Evolutionary conservation across 176 grass and related monocot species (phyloP), one percentile per base, ranked within the genome.

Genomic region (bread wheat (Triticum aestivum)): DNA sequence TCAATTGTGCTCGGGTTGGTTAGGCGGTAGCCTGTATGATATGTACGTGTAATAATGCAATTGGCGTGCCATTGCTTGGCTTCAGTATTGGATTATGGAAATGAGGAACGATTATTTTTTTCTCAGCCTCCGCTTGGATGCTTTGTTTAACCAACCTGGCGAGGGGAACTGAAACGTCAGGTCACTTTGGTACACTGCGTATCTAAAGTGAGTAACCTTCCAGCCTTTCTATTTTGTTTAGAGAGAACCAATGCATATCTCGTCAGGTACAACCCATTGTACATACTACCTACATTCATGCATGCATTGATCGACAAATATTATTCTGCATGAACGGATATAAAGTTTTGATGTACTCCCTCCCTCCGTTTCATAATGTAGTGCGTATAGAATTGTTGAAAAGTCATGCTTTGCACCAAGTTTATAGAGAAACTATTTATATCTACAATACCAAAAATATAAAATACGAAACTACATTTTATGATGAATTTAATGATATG

Each of bases 1-100:
- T 32, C 9, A 51, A 77, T 77, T 17, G 74, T 77, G 47, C 47
- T 56, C 29, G 52, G 74, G 47, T 56, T 77, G 74, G 74, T 34
- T 77, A 77, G 74, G 5, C 74, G 32, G 17, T 77, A 77, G 26
- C 74, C 47, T 77, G 74, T 77, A 77, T 77, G 74, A 34, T 77
- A 21, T 77, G 42, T 75, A 32, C 30, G 27, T 77, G 47, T 56
- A 77, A 77, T 77, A 77, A 77, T 77, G 74, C 27, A 77, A 77
- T 21, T 77, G 74, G 27, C 27, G 32, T 56, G 74, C 49, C 74
- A 34, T 77, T 77, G 29, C 74, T 56, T 56, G 74, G 47, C 74
- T 77, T 77, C 47, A 34, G 17, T 56, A 77, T 56, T 77, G 74
- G 74, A 56, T 77, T 56, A 77, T 58, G 17, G 27, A 44, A 74